Evolutionary conservation across 1,139 yeast species (phyloP), one percentile per base, ranked within the genome.

Genomic region (Wickerhamomyces sp.): DNA sequence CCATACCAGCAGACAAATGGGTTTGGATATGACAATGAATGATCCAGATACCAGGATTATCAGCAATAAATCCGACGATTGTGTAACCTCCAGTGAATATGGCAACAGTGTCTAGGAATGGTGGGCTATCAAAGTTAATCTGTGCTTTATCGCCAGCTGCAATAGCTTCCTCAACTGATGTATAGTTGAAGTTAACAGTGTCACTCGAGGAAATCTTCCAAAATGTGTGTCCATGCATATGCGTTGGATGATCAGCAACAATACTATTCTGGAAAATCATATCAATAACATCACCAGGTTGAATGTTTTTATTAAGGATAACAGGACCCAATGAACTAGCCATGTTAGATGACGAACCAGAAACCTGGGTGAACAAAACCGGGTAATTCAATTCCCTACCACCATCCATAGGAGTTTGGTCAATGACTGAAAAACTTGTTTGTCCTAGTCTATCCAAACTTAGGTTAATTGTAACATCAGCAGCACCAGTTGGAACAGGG

Each of bases 21-120:
- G 68, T 65, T 11, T 66, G 57, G 42, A 68, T 66, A 47, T 69
- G 74, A 47, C 73, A 69, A 47, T 69, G 73, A 34, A 69, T 43
- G 40, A 69, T 53, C 61, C 61, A 57, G 9, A 54, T 50, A 27
- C 61, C 60, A n/a, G 61, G 60, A 40, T 56, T 55, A 40, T 52
- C 54, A 18, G 59, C 58, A 2, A 49, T 45, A 13, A 67, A 57
- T 36, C 72, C 46, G 7, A 62, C 45, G 2, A 64, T 65, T 0
- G 61, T 59, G 46, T 64, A 67, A 2, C 68, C 68, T 0, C 63
- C 61, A 7, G 66, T 61, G 1, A 64, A 61, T 3, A 63, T 55
- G 27, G 62, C 51, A 1, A 60, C 59, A 39, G 63, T 61, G 45
- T 67, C 70, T 27, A 61, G 57, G 30, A 54, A 56, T 1, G 69